Percentiles rank a stretch among this genome's conserved stretches.
Conservation (phyloP, 2,329 filamentous ascomycete genomes). For the Colletotrichum australisinense region DNA sequence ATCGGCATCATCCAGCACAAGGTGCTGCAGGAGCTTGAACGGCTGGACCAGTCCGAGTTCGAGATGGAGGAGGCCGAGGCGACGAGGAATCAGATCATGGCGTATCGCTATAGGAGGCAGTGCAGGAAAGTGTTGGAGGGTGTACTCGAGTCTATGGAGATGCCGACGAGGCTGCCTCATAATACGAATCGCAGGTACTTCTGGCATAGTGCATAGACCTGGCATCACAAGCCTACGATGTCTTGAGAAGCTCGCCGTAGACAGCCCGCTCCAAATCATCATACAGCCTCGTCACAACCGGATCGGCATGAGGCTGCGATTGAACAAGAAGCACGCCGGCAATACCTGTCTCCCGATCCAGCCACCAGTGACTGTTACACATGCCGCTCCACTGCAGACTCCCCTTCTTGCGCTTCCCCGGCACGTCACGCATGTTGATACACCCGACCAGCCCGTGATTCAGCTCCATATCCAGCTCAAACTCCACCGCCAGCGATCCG, state of each 20-base stretch:
- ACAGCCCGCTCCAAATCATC: slow-evolving; percentile 53
- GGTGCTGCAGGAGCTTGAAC: slow-evolving; percentile 55
- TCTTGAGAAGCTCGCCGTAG: slow-evolving; percentile 44
- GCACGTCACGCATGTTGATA: slow-evolving; percentile 51
- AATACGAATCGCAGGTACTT: background rate
- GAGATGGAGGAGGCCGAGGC: slow-evolving; percentile 54
- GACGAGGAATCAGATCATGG: slow-evolving; percentile 60
- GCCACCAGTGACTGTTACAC: slow-evolving; percentile 55
- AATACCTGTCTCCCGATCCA: slow-evolving; percentile 51
- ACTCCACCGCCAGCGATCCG: slow-evolving; percentile 48
- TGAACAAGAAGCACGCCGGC: slow-evolving; percentile 52
- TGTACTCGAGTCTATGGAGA: slow-evolving; percentile 53
- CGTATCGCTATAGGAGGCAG: slow-evolving; percentile 59
- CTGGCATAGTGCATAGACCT: background rate
- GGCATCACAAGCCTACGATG: background rate
- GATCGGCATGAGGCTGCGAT: slow-evolving; percentile 51
- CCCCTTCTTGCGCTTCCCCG: slow-evolving; percentile 53
- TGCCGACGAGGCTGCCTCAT: slow-evolving; percentile 1
- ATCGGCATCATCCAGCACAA: slow-evolving; percentile 56
- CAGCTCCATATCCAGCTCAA: slow-evolving; percentile 45
- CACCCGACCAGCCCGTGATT: slow-evolving; percentile 53
- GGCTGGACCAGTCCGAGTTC: slow-evolving; percentile 59
- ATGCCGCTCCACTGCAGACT: slow-evolving; percentile 58
- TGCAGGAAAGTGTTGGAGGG: slow-evolving; percentile 60
- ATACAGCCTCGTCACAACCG: slow-evolving; percentile 48